Base-by-base conservation (phyloP, 768 basidiomycete species). In the Lactarius pseudohatsudake region DNA sequence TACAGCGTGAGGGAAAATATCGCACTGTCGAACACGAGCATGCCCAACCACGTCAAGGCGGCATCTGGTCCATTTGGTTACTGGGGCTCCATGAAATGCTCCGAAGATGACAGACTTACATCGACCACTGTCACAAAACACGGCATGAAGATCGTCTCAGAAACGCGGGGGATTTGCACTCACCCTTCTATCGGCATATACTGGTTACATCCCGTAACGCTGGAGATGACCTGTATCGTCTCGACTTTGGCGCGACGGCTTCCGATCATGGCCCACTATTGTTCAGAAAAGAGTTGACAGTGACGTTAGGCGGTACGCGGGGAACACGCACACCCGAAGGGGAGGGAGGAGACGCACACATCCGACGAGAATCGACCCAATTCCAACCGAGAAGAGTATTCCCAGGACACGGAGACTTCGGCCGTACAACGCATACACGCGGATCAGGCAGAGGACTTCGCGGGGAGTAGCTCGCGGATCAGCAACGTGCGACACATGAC, bases 1-100 rank as follows among this genome's bases (percentile, higher is more conserved):
- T 59, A 57, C 26, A 67, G 26, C 20, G 66, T 67, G 36, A 67
- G 62, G 11, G 36, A 56, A 36, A 67, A 67, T 54, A 67, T 34
- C 9, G 56, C 6, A 13, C 62, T 38, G 43, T 67, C 66, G 11
- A 45, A 64, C 22, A 64, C 34, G 26, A 64, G 53, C 20, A 67
- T 34, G 34, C 66, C 62, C 3, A 30, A 34, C 66, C 66, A 67
- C 13, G 66, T 43, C 3, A 64, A 55, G n/a, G 66, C 62, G 8
- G 58, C 43, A 30, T 30, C 66, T 67, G 28, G 38, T 30, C 32
- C 58, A 18, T 36, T 11, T 3, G 28, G 32, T 67, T 50, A 67
- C 4, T 38, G 28, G 8, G 3, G 9, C 2, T 1, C 41, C 6
- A 36, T n/a, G 11, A 3, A n/a, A 9, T 7, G 13, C 22, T 26